Evolutionary conservation across 805 yeast genomes (phyloP), one percentile per base, ranked within the genome.

Genomic region (Yamadazyma scolyti): DNA sequence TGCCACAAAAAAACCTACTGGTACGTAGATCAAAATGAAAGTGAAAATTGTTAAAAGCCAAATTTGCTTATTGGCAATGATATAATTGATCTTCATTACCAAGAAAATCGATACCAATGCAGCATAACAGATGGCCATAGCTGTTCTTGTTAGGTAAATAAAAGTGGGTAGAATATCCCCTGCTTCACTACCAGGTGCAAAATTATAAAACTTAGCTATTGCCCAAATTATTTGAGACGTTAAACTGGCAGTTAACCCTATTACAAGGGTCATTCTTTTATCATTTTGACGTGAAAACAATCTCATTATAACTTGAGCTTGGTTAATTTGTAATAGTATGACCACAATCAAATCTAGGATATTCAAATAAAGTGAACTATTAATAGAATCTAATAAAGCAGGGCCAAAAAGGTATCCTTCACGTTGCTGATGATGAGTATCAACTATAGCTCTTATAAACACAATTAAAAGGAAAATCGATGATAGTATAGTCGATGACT

Each of bases 1-100:
- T 4, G 87, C 82, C 28, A 85, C 67, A 50, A 83, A 85, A 40
- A 84, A 75, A 0, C 79, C 82, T 22, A 81, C 75, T 6, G 85
- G 80, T 7, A 78, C 50, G 40, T 77, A 69, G 1, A 79, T 71
- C 9, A 77, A 68, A 1, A 82, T 38, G 6, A 75, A 49, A 4
- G 84, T 74, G 15, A 80, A 51, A 0, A 74, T 12, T 0, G 87
- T 70, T n/a, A 84, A 52, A 1, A 79, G 55, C 46, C 80, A 57
- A 34, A 82, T 68, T 13, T 53, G 55, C 20, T 59, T 58, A 36
- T 73, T 68, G 16, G 61, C 58, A 30, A 76, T 58, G 18, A 82
- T 67, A 23, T 70, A 61, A n/a, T 65, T 58, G 23, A 73, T 54
- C 37, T 77, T 79, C 14, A 71, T 64, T 12, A 79, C 44, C 3